These are phyloP conservation scores for Leucocoprinus leucothites DNA, from an alignment of 768 basidiomycete species.

Conservation along the genomic window DNA sequence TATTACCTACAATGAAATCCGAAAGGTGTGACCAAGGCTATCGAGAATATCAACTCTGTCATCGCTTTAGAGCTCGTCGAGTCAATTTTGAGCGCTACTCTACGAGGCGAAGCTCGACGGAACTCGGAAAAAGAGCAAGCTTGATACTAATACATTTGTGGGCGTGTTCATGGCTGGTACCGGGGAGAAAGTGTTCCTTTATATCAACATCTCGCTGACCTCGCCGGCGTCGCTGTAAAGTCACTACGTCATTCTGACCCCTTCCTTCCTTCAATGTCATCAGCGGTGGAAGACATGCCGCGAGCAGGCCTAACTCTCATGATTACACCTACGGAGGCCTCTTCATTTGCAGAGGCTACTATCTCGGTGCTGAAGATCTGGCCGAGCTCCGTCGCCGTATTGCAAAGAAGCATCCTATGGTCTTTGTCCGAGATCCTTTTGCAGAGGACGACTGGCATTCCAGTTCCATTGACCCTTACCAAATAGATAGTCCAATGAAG, in stretches of 20 bases:
- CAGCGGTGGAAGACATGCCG: conserved; percentile 99
- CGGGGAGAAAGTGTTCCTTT: conserved; percentile 92
- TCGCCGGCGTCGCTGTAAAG: conserved; percentile 95
- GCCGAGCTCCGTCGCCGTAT: no score
- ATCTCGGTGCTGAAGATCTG: conserved; percentile 24
- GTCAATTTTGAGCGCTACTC: conserved; percentile 76
- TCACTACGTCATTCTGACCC: conserved; percentile 84
- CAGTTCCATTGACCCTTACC: not conserved
- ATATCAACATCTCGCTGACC: conserved; percentile 94
- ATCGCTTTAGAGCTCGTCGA: conserved; percentile 90
- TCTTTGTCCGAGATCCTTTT: no score
- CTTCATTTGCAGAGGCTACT: conserved; percentile 93
- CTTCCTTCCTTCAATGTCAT: conserved; percentile 99
- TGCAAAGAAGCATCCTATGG: no score
- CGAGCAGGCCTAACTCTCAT: conserved; percentile 99
- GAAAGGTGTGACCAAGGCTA: conserved; percentile 91
- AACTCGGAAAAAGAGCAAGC: conserved; percentile 97
- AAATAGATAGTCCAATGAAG: no score
- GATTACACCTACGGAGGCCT: conserved; percentile 93
- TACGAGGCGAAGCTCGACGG: conserved; percentile 98
- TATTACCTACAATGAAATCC: not conserved
- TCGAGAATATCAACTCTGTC: conserved; percentile 87
- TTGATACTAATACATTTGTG: conserved; percentile 98
- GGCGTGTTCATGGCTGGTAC: conserved; percentile 94
- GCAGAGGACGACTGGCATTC: not conserved